phyloP scores from a whole-genome alignment of 192 early-diverging fungal genomes.

The Coemansia brasiliensis region DNA sequence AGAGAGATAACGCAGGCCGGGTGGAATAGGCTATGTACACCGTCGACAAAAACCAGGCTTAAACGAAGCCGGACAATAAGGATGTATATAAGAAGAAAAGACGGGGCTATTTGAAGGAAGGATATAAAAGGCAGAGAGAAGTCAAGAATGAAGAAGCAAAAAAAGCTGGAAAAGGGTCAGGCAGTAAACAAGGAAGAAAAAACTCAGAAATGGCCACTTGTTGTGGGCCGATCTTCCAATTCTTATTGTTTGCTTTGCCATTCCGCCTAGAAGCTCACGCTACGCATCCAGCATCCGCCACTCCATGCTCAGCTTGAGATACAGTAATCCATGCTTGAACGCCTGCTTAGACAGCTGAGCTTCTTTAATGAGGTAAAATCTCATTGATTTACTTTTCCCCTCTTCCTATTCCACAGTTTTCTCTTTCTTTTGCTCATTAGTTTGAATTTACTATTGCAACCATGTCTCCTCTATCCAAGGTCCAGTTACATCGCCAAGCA shows the following conservation, averaged over 20 bases:
- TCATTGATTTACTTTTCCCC: too few relatives aligned
- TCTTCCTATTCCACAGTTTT: too few relatives aligned
- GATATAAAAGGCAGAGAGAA: conserved; percentile 3
- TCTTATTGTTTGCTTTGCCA: too few relatives aligned
- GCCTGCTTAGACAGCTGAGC: too few relatives aligned
- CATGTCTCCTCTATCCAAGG: conserved; percentile 24
- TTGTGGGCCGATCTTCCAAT: not conserved
- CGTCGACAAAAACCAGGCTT: too few relatives aligned
- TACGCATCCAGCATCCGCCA: not conserved
- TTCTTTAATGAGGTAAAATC: too few relatives aligned
- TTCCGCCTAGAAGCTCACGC: not conserved
- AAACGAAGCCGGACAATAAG: not conserved
- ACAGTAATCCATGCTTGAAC: too few relatives aligned
- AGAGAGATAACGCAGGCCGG: not conserved
- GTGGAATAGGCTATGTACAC: conserved; percentile 2
- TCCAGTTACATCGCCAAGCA: conserved; percentile 53
- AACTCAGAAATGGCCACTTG: not conserved
- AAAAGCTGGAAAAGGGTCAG: conserved; percentile 1
- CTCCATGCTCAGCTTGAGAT: too few relatives aligned
- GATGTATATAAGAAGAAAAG: too few relatives aligned
- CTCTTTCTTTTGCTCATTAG: too few relatives aligned
- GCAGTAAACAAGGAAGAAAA: conserved; percentile 3
- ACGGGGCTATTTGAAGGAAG: not conserved
- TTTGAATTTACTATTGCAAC: not conserved
- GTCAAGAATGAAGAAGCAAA: conserved; percentile 10